These are phyloP conservation scores for Diaporthe velutina DNA, from an alignment of 2,329 filamentous ascomycete species.

Conservation along the genomic window DNA sequence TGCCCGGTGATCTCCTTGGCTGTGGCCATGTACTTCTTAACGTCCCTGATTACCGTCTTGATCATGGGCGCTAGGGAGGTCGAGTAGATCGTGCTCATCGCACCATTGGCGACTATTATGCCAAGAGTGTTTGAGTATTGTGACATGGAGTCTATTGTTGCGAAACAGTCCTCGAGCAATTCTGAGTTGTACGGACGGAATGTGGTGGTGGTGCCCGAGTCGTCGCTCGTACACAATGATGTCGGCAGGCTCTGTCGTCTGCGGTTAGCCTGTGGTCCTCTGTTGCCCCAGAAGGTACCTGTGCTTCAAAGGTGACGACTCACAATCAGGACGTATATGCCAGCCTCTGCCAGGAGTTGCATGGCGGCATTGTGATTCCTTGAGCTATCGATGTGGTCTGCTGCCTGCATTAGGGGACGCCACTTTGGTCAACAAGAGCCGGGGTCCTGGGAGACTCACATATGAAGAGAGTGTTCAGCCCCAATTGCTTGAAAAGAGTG, in stretches of 20 bases:
- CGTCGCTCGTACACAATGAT: constrained; percentile 30
- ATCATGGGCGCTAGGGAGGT: constrained; percentile 41
- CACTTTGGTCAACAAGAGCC: neutral
- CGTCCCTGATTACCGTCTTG: constrained; percentile 45
- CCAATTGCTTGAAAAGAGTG: constrained; percentile 44
- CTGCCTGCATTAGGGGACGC: neutral
- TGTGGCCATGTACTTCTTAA: constrained; percentile 46
- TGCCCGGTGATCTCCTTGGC: constrained; percentile 32
- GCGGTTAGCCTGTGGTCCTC: neutral
- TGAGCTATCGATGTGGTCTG: constrained; percentile 35
- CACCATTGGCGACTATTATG: constrained; percentile 42
- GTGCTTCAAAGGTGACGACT: constrained; percentile 8
- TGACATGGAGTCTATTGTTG: constrained; percentile 44
- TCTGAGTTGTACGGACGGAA: constrained; percentile 41
- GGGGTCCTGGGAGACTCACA: constrained; percentile 39
- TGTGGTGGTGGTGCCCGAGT: constrained; percentile 34
- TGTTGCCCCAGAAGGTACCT: no score
- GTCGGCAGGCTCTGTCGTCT: constrained; percentile 32
- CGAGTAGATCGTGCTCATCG: constrained; percentile 37
- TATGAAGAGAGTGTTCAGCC: constrained; percentile 46
- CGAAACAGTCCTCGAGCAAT: constrained; percentile 43
- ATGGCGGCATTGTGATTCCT: constrained; percentile 35
- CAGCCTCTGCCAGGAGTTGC: constrained; percentile 36
- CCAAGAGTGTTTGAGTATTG: constrained; percentile 48
- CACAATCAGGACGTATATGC: constrained; percentile 48